Conservation (phyloP, 2,329 filamentous ascomycete genomes). For the Paraphaeosphaeria sporulosa region DNA sequence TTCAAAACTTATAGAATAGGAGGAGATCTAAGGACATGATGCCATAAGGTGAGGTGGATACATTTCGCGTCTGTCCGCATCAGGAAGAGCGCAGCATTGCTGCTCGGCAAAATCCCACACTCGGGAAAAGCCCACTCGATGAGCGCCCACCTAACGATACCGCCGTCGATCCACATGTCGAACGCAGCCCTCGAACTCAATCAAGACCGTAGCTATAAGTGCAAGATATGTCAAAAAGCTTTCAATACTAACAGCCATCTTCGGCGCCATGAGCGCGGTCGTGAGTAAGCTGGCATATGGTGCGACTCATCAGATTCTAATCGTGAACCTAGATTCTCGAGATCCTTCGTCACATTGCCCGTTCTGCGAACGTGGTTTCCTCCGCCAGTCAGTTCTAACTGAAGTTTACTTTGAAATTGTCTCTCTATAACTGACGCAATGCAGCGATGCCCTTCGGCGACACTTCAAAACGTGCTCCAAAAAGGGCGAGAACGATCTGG, state of each 20-base stretch:
- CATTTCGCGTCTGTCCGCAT: neutral
- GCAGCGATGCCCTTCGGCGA: conserved; percentile 19
- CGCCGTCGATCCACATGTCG: neutral
- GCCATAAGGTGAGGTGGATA: neutral
- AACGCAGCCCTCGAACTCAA: neutral
- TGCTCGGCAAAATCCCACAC: conserved; percentile 19
- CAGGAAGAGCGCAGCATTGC: neutral
- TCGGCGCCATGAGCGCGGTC: conserved; percentile 17
- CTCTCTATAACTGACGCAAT: neutral
- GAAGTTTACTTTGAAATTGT: neutral
- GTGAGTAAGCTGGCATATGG: neutral
- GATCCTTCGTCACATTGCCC: conserved; percentile 5
- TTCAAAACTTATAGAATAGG: too few species aligned
- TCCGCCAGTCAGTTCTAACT: conserved; percentile 8
- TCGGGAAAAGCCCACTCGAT: conserved; percentile 17
- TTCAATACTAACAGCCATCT: conserved; percentile 16
- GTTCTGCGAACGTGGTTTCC: conserved; percentile 15
- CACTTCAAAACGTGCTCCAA: conserved; percentile 16
- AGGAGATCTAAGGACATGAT: neutral
- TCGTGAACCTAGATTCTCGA: conserved; percentile 2
- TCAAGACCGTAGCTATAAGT: neutral
- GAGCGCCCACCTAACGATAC: neutral
- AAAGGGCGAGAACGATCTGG: neutral
- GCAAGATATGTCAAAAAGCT: conserved; percentile 7
- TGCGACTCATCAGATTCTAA: neutral